These are phyloP conservation scores for Lathyrus oleraceus DNA, from an alignment of 306 rosid species.

Conservation along the genomic window DNA sequence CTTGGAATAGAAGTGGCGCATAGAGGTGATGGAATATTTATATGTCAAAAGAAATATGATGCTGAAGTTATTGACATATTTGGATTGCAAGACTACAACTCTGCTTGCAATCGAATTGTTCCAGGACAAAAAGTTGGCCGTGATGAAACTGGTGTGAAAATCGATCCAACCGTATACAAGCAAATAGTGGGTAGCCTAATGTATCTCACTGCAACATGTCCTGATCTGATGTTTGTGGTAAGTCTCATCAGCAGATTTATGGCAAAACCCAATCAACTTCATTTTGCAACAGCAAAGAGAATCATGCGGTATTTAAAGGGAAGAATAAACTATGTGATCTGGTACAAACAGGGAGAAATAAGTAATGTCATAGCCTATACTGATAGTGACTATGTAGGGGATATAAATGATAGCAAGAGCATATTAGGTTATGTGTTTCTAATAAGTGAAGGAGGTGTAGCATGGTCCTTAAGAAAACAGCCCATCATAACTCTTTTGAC, in stretches of 20 bases:
- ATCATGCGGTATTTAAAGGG: not conserved
- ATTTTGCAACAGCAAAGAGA: not conserved
- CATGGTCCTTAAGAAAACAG: not conserved
- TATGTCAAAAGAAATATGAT: no score
- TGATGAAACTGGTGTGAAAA: no score
- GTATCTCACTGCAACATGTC: not conserved
- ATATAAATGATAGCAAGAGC: no score
- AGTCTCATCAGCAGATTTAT: not conserved
- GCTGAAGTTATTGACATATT: no score
- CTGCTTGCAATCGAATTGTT: no score
- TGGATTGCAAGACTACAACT: no score
- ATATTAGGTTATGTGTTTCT: not conserved
- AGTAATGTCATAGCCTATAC: no score
- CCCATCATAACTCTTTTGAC: not conserved
- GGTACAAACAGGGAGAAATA: not conserved
- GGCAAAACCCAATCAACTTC: not conserved
- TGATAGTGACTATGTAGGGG: not conserved
- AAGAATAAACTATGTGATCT: not conserved
- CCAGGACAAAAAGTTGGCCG: no score
- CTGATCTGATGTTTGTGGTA: not conserved
- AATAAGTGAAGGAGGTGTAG: not conserved
- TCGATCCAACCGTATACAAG: no score
- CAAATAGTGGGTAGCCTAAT: not conserved
- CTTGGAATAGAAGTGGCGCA: no score
- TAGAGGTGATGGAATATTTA: no score